These are phyloP conservation scores for Suhomyces xylopsoci DNA, from an alignment of 805 yeast species.

Conservation along the genomic window DNA sequence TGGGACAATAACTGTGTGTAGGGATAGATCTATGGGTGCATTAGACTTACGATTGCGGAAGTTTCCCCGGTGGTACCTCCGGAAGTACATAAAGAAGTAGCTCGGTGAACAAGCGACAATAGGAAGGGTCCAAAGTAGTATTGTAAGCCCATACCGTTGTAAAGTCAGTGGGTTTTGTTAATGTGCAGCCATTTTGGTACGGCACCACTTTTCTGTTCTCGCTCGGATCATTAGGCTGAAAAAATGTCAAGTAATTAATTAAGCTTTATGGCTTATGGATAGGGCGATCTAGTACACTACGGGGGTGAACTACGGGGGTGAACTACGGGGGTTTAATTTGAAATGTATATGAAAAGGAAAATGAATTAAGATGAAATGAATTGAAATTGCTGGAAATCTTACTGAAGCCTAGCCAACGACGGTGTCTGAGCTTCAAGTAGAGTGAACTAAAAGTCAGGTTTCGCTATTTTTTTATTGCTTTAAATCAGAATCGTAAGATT, in stretches of 20 bases:
- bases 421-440: background rate
- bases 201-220: no score
- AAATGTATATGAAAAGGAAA: background rate
- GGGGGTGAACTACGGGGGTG: background rate
- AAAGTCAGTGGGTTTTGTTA: no score
- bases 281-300: background rate
- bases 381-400: background rate
- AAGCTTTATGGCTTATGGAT: no score
- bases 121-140: background rate
- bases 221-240: background rate
- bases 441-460: no score
- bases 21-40: background rate
- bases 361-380: slow-evolving; percentile 2
- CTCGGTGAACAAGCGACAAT: background rate
- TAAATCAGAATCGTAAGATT: slow-evolving; percentile 36
- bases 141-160: no score
- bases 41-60: background rate
- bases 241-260: background rate
- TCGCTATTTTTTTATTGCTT: slow-evolving; percentile 14
- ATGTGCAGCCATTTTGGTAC: no score
- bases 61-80: no score
- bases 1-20: background rate
- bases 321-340: background rate
- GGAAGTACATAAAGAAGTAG: background rate
- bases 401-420: background rate